A percentile compares a stretch with the other conserved stretches of the same genome.
phyloP scores from a whole-genome alignment of 2,329 filamentous ascomycete genomes.

The Colletotrichum chlorophyti region DNA sequence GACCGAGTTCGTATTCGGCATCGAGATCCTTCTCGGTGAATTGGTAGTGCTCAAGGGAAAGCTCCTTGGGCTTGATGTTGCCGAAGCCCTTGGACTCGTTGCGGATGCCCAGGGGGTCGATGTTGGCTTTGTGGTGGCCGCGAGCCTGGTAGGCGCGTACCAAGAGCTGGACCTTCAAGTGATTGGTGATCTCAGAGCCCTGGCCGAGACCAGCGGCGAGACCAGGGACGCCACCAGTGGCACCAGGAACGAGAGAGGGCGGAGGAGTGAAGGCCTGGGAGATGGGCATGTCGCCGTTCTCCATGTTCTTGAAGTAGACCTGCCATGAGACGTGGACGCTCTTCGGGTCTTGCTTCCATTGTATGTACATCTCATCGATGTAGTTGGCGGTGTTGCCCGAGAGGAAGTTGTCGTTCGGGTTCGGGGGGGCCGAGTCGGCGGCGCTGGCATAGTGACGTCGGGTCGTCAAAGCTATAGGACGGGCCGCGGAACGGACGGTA shows the following conservation, averaged over 20 bases:
- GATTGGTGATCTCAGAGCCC: slow-evolving; percentile 86
- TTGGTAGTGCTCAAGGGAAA: slow-evolving; percentile 91
- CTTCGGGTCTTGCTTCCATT: slow-evolving; percentile 92
- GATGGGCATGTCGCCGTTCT: slow-evolving; percentile 96
- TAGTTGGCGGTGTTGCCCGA: slow-evolving; percentile 98
- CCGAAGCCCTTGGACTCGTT: slow-evolving; percentile 84
- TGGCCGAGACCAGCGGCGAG: slow-evolving; percentile 74
- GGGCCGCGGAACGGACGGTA: slow-evolving; percentile 52
- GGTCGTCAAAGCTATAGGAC: slow-evolving; percentile 56
- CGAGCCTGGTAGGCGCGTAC: slow-evolving; percentile 98
- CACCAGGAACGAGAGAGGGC: slow-evolving; percentile 85
- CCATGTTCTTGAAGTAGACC: slow-evolving; percentile 99
- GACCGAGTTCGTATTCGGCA: slow-evolving; percentile 88
- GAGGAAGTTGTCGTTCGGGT: slow-evolving; percentile 95
- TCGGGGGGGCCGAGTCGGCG: slow-evolving; percentile 63
- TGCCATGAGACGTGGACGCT: slow-evolving; percentile 99
- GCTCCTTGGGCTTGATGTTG: slow-evolving; percentile 88
- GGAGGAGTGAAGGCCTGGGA: slow-evolving; percentile 97
- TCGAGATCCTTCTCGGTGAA: slow-evolving; percentile 96
- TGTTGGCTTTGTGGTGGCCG: slow-evolving; percentile 97
- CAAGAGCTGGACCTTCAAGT: slow-evolving; percentile 96
- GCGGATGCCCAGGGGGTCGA: slow-evolving; percentile 94
- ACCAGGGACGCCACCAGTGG: slow-evolving; percentile 78
- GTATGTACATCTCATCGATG: slow-evolving; percentile 99
- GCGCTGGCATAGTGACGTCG: slow-evolving; percentile 64